These are phyloP conservation scores for Penicillium waksmanii DNA, from an alignment of 495 filamentous ascomycete species.

Conservation along the genomic window DNA sequence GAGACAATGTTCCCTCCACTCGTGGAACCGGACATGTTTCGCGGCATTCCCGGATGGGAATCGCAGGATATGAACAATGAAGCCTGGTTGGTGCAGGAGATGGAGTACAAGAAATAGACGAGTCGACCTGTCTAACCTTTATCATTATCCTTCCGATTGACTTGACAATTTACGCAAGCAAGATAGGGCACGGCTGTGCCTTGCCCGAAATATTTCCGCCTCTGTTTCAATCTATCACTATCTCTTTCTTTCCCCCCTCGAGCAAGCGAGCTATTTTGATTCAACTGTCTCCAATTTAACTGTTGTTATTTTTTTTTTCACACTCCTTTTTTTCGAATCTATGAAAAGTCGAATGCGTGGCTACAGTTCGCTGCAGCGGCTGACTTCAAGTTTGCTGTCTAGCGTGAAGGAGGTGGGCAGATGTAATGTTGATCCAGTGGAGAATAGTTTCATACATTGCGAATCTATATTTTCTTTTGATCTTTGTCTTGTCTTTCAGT, in stretches of 20 bases:
- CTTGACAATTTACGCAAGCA: not conserved
- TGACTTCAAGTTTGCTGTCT: not conserved
- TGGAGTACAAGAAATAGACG: conserved; percentile 3
- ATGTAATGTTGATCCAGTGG: not conserved
- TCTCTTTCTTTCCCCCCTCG: not conserved
- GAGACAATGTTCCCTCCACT: conserved; percentile 32
- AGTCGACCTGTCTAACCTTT: no score
- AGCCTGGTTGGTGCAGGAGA: not conserved
- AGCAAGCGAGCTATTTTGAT: not conserved
- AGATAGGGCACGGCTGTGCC: not conserved
- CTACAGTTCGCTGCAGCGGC: not conserved
- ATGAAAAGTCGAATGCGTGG: not conserved
- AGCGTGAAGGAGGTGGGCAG: not conserved
- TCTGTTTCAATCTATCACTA: not conserved
- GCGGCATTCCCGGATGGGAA: conserved; percentile 1
- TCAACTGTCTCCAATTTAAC: not conserved
- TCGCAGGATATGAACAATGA: conserved; percentile 3
- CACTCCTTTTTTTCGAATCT: not conserved
- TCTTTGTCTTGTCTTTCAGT: not conserved
- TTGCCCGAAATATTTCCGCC: not conserved
- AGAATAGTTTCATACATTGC: not conserved
- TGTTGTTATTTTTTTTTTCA: not conserved
- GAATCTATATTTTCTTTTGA: not conserved
- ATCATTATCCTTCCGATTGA: not conserved
- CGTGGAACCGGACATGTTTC: conserved; percentile 12